These are phyloP conservation scores for Globisporangium cystogenes DNA, from an alignment of 352 stramenopile genomes.

Conservation along the genomic window DNA sequence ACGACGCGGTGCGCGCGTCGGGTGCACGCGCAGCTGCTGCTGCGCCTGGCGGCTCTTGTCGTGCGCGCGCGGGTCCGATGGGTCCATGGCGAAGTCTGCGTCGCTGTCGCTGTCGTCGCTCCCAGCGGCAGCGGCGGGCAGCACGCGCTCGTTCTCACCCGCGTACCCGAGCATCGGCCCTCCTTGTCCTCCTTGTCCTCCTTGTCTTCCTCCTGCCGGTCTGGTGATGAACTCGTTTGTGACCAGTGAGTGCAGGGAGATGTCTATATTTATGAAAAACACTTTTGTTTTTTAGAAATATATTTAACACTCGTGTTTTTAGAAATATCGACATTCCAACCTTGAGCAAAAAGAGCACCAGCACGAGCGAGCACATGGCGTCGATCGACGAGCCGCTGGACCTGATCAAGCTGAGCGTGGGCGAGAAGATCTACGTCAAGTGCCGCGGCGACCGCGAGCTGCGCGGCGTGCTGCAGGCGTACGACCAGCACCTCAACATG, in stretches of 20 bases:
- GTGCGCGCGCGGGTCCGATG: conserved; percentile 69
- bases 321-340: not conserved
- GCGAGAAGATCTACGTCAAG: conserved; percentile 99
- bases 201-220: not conserved
- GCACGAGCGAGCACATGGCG: conserved; percentile 32
- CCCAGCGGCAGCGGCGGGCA: conserved; percentile 1
- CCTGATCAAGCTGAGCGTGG: conserved; percentile 97
- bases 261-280: not conserved
- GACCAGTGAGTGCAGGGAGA: conserved; percentile 5
- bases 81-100: conserved; percentile 61
- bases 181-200: not conserved
- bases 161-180: conserved; percentile 25
- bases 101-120: conserved; percentile 35
- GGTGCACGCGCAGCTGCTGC: conserved; percentile 22
- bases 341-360: not conserved
- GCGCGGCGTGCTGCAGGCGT: conserved; percentile 96
- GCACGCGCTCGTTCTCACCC: conserved; percentile 21
- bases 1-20: conserved; percentile 16
- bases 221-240: not conserved
- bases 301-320: too few species aligned
- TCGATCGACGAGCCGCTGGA: conserved; percentile 96
- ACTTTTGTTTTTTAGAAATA: too few species aligned
- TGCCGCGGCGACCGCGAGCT: conserved; percentile 97
- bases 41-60: conserved; percentile 13
- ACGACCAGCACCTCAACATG: conserved; percentile 99